Evolutionary conservation across 768 basidiomycete genomes (phyloP).

Genomic region (Dacryopinax spathularia): DNA sequence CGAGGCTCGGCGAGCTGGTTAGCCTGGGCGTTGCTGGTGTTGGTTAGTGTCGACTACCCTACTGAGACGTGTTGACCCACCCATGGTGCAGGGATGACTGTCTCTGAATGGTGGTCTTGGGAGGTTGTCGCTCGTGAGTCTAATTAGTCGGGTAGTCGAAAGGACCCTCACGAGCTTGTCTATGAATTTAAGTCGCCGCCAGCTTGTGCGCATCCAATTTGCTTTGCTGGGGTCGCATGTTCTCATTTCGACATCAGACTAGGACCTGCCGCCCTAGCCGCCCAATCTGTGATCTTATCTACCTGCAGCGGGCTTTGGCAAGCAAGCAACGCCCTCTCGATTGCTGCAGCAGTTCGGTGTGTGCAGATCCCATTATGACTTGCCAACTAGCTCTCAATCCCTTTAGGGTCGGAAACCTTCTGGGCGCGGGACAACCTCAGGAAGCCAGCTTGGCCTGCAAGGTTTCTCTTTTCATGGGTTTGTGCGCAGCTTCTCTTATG

Average conservation of each 20-base stretch:
- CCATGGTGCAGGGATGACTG: constrained; percentile 45
- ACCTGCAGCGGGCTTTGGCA: constrained; percentile 68
- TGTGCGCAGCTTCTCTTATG: constrained; percentile 49
- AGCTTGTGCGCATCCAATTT: constrained; percentile 31
- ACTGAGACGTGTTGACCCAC: neutral
- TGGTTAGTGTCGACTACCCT: constrained; percentile 24
- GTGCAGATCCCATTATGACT: neutral
- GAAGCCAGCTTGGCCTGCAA: constrained; percentile 58
- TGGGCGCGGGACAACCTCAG: constrained; percentile 62
- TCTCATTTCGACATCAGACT: constrained; percentile 37
- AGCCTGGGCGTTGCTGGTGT: constrained; percentile 73
- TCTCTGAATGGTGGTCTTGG: constrained; percentile 97
- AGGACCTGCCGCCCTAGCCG: constrained; percentile 67
- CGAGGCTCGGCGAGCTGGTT: constrained; percentile 49
- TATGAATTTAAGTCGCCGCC: constrained; percentile 32
- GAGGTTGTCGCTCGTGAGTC: constrained; percentile 52
- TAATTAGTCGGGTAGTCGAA: neutral
- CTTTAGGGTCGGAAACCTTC: constrained; percentile 67
- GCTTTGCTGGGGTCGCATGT: constrained; percentile 9
- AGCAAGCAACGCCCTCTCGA: constrained; percentile 65
- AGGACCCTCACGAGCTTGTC: neutral
- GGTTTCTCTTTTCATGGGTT: constrained; percentile 49
- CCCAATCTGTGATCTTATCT: constrained; percentile 72
- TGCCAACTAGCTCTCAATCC: neutral
- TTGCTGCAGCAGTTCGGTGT: constrained; percentile 75